Evolutionary conservation across 495 filamentous ascomycete species (phyloP).

Genomic region (Lasiosphaeria miniovina): DNA sequence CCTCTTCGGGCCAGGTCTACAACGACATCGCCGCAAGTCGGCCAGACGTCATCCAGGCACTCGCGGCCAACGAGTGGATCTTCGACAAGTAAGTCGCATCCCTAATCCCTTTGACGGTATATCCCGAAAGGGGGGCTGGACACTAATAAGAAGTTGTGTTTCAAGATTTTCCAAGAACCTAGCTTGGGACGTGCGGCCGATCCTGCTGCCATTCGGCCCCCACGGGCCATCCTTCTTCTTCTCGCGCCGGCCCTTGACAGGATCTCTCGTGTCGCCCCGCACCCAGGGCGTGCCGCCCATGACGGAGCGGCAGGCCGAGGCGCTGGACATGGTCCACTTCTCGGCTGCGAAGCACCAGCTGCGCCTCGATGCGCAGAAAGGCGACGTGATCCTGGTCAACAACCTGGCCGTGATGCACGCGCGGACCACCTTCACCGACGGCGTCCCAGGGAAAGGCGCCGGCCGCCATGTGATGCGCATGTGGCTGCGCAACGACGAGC

Average conservation of each 20-base stretch:
- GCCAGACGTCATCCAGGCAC: slow-evolving; percentile 13
- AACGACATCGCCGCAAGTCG: slow-evolving; percentile 10
- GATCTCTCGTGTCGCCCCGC: slow-evolving; percentile 1
- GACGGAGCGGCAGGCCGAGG: slow-evolving; percentile 14
- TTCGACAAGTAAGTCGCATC: slow-evolving; percentile 11
- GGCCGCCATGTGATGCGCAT: slow-evolving; percentile 13
- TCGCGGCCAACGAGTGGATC: slow-evolving; percentile 8
- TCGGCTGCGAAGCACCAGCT: slow-evolving; percentile 8
- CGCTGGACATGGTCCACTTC: slow-evolving; percentile 13
- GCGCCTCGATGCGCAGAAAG: not conserved
- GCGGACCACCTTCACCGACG: slow-evolving; percentile 5
- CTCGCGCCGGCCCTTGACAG: slow-evolving; percentile 6
- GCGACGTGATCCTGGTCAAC: slow-evolving; percentile 12
- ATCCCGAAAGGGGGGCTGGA: not conserved
- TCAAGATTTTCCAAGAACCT: slow-evolving; percentile 1
- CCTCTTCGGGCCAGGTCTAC: slow-evolving; percentile 11
- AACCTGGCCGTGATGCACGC: slow-evolving; percentile 12
- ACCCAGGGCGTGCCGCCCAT: slow-evolving; percentile 4
- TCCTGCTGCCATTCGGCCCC: slow-evolving; percentile 4
- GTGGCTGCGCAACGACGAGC: slow-evolving; percentile 12
- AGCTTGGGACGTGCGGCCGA: slow-evolving; percentile 4
- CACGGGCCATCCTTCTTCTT: slow-evolving; percentile 9
- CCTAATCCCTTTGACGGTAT: not conserved
- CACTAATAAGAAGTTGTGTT: not conserved
- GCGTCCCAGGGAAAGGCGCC: not conserved